Evolutionary conservation across 169 alveolate species (phyloP).

Genomic region (Cryptosporidium meleagridis): DNA sequence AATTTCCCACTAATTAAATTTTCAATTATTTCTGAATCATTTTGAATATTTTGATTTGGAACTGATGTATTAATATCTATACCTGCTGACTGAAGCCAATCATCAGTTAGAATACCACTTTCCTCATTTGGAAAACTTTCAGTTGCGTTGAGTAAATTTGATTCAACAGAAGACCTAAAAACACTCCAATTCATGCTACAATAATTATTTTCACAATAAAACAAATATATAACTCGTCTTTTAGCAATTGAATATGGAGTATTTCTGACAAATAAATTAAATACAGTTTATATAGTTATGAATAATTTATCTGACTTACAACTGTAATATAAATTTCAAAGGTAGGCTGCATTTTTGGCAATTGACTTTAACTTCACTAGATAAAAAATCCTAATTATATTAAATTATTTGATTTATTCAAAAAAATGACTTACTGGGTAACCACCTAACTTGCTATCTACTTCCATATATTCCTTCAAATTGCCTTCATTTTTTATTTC

Average conservation of each 20-base stretch:
- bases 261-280: neutral
- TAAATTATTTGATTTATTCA: neutral
- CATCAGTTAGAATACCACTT: neutral
- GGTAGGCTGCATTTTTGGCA: constrained; percentile 22
- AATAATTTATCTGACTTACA: constrained; percentile 20
- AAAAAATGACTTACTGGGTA: constrained; percentile 36
- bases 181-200: constrained; percentile 22
- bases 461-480: neutral
- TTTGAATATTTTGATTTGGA: neutral
- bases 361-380: neutral
- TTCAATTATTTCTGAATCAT: neutral
- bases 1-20: neutral
- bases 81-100: constrained; percentile 58
- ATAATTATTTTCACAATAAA: constrained; percentile 3
- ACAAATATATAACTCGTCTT: constrained; percentile 29
- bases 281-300: neutral
- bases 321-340: constrained; percentile 31
- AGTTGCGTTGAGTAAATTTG: neutral
- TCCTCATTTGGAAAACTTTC: neutral
- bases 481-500: neutral
- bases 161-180: constrained; percentile 10
- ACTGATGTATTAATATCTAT: neutral
- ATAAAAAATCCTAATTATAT: constrained; percentile 21
- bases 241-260: constrained; percentile 29
- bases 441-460: constrained; percentile 57